Evolutionary conservation across 352 stramenopile genomes (phyloP).

Genomic region (Pythium scleroteichum): DNA sequence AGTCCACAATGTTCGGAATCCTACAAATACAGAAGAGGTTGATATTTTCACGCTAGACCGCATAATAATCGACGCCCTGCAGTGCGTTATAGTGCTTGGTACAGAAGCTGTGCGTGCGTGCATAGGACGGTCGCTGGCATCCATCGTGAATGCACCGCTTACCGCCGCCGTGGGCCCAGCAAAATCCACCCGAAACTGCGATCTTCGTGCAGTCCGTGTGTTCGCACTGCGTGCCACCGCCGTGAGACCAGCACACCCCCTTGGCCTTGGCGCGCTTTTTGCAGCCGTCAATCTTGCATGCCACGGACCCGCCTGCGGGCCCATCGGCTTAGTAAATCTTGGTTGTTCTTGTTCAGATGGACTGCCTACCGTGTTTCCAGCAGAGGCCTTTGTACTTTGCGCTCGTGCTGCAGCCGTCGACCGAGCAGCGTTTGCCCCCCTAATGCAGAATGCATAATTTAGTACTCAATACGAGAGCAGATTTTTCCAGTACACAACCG

Average conservation of each 20-base stretch:
- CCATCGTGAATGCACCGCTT: constrained; percentile 20
- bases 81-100: constrained; percentile 26
- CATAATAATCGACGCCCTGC: constrained; percentile 15
- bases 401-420: constrained; percentile 33
- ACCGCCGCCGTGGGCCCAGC: constrained; percentile 19
- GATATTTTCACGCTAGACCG: constrained; percentile 4
- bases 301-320: constrained; percentile 41
- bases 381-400: constrained; percentile 42
- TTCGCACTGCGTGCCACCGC: constrained; percentile 41
- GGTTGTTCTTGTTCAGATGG: too few relatives aligned
- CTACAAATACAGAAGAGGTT: too few relatives aligned
- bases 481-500: too few relatives aligned
- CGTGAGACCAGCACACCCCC: constrained; percentile 49
- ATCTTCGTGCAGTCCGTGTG: constrained; percentile 29
- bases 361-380: constrained; percentile 40
- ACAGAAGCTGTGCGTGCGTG: constrained; percentile 21
- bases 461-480: too few relatives aligned
- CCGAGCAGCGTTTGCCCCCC: constrained; percentile 41
- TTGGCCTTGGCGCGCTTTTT: constrained; percentile 37
- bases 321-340: too few relatives aligned
- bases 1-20: too few relatives aligned
- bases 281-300: constrained; percentile 40
- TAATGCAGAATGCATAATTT: constrained; percentile 14
- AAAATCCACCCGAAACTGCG: constrained; percentile 18
- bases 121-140: constrained; percentile 31